Evolutionary conservation across 129 eudicot genomes (phyloP), one percentile per base, ranked within the genome.

Genomic region (Artemisia tridentata): DNA sequence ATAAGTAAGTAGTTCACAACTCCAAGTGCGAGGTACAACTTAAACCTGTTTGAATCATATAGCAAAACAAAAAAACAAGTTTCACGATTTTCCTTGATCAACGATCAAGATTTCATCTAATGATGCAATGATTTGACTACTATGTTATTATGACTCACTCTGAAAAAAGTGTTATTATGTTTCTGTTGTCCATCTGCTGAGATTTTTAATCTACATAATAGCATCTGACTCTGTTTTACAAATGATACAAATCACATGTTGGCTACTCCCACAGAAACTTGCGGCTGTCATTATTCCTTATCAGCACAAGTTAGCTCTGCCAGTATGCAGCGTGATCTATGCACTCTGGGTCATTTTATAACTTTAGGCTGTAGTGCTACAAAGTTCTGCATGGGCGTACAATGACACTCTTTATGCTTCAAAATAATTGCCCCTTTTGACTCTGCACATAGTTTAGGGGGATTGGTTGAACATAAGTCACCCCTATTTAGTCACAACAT

Each of bases 1-100:
- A 58, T 60, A 49, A 67, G 11, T 9, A 58, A 23, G 72, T 67
- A 67, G 60, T 25, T 49, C 23, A 67, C 59, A 50, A 50, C 55
- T 51, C n/a, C 56, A 51, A 51, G 16, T 13, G n/a, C 10, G 17
- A 51, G 19, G 18, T 51, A 51, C 7, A 7, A 14, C 56, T 2
- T 51, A 51, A 51, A 3, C n/a, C 1, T 10, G 4, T 58, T 19
- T 18, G 4, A 23, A 58, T 7, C 64, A 23, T 21, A 12, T 20
- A 8, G 17, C n/a, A n/a, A 12, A 19, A 23, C 10, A 5, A 14
- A 31, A 23, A 4, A 34, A 7, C 43, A 7, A 6, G 43, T 34
- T 34, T 34, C 43, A 34, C 7, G 43, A 34, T 34, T 34, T 34
- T 34, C 43, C 43, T 34, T 34, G 43, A 34, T 34, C 43, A 34